Base-by-base conservation (phyloP, 2,329 filamentous ascomycete species). In the Cadophora sp. region DNA sequence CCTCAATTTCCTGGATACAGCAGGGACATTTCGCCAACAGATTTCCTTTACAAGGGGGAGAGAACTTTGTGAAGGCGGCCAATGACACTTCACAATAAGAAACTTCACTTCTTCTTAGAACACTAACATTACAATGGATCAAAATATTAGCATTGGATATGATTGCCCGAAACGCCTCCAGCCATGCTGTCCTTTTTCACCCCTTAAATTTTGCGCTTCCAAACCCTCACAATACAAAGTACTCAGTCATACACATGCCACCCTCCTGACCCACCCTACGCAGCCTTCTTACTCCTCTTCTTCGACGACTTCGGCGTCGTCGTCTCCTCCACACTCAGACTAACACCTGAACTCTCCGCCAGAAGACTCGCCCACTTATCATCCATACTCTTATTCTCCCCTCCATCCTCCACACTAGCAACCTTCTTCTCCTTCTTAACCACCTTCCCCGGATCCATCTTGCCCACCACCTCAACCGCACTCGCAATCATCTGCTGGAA, bases 401-500 rank as follows among this genome's bases (percentile, higher is more conserved):
- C 67, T 7, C 66, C 66, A 20, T 62, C 68, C 36, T 68, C 67
- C 14, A 68, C 66, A 27, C 47, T 62, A 16, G 47, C 51, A 3
- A 59, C 65, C 63, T 67, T 66, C 60, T 74, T 75, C 33, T 70
- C 68, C 61, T 74, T 75, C 24, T 72, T 73, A 1, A 78, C 79
- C n/a, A 83, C 83, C 65, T 84, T 83, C 77, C 86, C 85, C 45
- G 89, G 85, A 74, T 95, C 92, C 39, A 84, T 84, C 72, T 83
- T 83, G 60, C 89, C 91, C 68, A 95, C 84, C 39, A 85, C 76
- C 0, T 89, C 86, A 3, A 95, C 83, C 48, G 85, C 84, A n/a
- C 84, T 85, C 13, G 91, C 91, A 58, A 96, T 82, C 81, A 92
- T 88, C 76, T 89, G 86, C 83, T 96, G 92, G 80, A 96, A 94